phyloP scores from a whole-genome alignment of 257 asterid species.

The Salvia rosmarinus region DNA sequence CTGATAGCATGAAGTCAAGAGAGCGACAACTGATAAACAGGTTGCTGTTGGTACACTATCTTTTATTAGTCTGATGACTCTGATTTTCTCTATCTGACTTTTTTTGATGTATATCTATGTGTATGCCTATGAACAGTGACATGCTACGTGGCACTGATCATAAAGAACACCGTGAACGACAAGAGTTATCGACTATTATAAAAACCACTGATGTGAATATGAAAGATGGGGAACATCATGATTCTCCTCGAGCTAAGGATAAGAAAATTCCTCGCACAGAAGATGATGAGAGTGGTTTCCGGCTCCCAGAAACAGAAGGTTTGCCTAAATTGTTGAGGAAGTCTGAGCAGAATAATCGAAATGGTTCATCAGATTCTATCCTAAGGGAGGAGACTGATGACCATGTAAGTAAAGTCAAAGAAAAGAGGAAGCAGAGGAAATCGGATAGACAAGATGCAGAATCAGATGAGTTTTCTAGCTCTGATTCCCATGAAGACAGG shows the following conservation, averaged over 20 bases:
- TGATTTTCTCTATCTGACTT: conserved; percentile 13
- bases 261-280: conserved; percentile 39
- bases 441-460: conserved; percentile 50
- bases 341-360: conserved; percentile 46
- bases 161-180: conserved; percentile 43
- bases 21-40: conserved; percentile 49
- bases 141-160: conserved; percentile 46
- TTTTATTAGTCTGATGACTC: conserved; percentile 29
- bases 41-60: conserved; percentile 37
- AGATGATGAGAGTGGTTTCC: conserved; percentile 43
- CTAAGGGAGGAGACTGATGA: conserved; percentile 61
- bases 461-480: conserved; percentile 69
- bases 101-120: conserved; percentile 28
- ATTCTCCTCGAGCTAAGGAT: conserved; percentile 43
- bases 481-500: conserved; percentile 76
- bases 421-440: conserved; percentile 70
- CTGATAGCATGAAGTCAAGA: conserved; percentile 44
- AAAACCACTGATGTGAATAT: conserved; percentile 38
- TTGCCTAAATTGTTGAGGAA: conserved; percentile 47
- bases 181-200: conserved; percentile 41
- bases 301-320: conserved; percentile 36
- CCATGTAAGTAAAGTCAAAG: conserved; percentile 47
- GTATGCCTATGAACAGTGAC: conserved; percentile 47
- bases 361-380: conserved; percentile 50
- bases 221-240: conserved; percentile 50